These are phyloP conservation scores for Mycena filopes DNA, from an alignment of 768 basidiomycete species.

Conservation along the genomic window DNA sequence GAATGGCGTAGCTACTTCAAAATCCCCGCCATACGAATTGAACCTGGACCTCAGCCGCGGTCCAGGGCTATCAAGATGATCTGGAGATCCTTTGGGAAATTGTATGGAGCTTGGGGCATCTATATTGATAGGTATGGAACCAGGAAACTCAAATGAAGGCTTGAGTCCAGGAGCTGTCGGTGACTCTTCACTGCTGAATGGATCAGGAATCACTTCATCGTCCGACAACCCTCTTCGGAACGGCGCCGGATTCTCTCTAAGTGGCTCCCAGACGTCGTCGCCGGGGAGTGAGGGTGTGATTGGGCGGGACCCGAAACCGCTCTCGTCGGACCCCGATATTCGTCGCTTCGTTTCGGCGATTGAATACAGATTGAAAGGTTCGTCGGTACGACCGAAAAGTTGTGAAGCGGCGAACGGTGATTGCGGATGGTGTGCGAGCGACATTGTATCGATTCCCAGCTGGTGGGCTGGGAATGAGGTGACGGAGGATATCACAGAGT, in stretches of 20 bases:
- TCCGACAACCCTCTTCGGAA: conserved; percentile 81
- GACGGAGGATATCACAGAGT: conserved; percentile 80
- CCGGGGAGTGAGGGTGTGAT: conserved; percentile 57
- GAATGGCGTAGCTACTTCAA: conserved; percentile 79
- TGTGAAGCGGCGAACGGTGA: conserved; percentile 92
- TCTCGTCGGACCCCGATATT: conserved; percentile 64
- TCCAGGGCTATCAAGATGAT: conserved; percentile 71
- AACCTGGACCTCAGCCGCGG: conserved; percentile 70
- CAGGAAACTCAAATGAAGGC: conserved; percentile 68
- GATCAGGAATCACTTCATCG: conserved; percentile 65
- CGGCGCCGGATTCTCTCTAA: conserved; percentile 71
- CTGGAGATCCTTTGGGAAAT: conserved; percentile 84
- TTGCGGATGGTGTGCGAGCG: conserved; percentile 65
- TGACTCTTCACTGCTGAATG: conserved; percentile 57
- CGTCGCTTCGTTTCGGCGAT: conserved; percentile 80
- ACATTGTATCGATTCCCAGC: conserved; percentile 57
- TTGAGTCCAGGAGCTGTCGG: conserved; percentile 56
- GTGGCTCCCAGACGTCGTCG: conserved; percentile 57
- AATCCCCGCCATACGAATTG: conserved; percentile 73
- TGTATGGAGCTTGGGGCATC: conserved; percentile 78
- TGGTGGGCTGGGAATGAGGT: conserved; percentile 85
- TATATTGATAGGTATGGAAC: conserved; percentile 59
- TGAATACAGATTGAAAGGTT: conserved; percentile 84
- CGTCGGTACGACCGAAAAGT: conserved; percentile 80
- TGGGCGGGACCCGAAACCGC: conserved; percentile 61